Base-by-base conservation (phyloP, 495 filamentous ascomycete species). In the Hypomontagnella submonticulosa region DNA sequence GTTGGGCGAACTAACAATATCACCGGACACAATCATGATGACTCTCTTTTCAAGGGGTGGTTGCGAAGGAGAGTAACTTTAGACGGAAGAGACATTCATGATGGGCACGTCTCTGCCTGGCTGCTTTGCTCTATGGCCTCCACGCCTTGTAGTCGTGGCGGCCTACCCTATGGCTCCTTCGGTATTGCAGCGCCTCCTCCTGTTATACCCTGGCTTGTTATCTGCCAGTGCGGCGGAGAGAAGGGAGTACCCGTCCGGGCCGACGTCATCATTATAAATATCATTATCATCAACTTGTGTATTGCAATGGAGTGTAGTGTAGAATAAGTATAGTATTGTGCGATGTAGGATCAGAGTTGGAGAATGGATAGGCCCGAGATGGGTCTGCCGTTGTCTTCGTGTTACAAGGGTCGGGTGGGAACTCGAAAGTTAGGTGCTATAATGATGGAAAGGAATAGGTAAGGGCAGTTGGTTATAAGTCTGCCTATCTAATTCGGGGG, bases 171-270 rank as follows among this genome's bases (percentile, higher is more conserved):
- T 48, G 33, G 53, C 58, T 67, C 64, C 64, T 67, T 67, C 58
- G 58, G 41, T 40, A 54, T 34, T 41, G 23, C 64, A 67, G 54
- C 48, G 64, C 64, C 64, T 67, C 64, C 53, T 67, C 64, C 64
- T 67, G 54, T 41, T 33, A 40, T 54, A 54, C 38, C 11, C 20
- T 16, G n/a, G 23, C 23, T 48, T 13, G 47, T 4, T 50, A 50
- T 50, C n/a, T 34, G 13, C 46, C 27, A 18, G 13, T 46, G 32
- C 34, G 20, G 34, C 20, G 43, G 44, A 42, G 47, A 58, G 42
- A 34, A 40, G 57, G 64, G 53, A 52, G 41, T 23, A 62, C 58
- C 58, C 64, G 64, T 54, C 48, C 47, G 44, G 50, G 52, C 10
- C 23, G 23, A 27, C 23, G 23, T 27, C 23, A 27, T 27, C 23